These are phyloP conservation scores for Chlorella vulgaris DNA, from an alignment of 139 green algal genomes.

Conservation along the genomic window DNA sequence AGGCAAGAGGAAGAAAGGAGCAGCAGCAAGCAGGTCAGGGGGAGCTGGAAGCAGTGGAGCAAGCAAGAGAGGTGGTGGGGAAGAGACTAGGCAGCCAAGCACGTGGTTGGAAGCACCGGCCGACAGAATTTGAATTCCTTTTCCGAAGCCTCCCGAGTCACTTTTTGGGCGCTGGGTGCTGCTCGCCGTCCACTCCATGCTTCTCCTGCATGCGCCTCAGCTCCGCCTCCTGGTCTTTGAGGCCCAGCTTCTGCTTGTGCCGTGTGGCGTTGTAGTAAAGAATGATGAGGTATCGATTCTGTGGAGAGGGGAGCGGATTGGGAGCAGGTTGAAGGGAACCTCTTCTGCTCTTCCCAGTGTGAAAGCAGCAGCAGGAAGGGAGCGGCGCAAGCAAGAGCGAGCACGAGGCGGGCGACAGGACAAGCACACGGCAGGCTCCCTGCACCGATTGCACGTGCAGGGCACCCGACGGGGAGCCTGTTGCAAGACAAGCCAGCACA, in stretches of 20 bases:
- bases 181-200: constrained; percentile 89
- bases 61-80: background rate
- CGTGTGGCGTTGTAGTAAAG: constrained; percentile 90
- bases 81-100: too few relatives aligned
- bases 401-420: background rate
- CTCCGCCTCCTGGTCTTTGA: constrained; percentile 92
- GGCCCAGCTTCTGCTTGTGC: constrained; percentile 81
- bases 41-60: background rate
- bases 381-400: background rate
- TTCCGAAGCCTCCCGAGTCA: background rate
- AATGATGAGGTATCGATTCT: constrained; percentile 89
- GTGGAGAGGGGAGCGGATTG: background rate
- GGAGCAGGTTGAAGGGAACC: background rate
- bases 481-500: background rate
- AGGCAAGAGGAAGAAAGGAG: background rate
- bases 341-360: too few relatives aligned
- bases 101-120: too few relatives aligned
- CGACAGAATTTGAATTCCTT: too few relatives aligned
- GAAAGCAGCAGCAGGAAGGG: background rate
- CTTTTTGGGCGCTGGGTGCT: constrained; percentile 59
- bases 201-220: constrained; percentile 85
- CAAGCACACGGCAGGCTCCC: too few relatives aligned
- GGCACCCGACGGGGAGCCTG: background rate
- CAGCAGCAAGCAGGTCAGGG: background rate
- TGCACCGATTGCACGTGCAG: too few relatives aligned